phyloP scores from a whole-genome alignment of 2,329 filamentous ascomycete genomes.

The Dothideomycetes sp. region DNA sequence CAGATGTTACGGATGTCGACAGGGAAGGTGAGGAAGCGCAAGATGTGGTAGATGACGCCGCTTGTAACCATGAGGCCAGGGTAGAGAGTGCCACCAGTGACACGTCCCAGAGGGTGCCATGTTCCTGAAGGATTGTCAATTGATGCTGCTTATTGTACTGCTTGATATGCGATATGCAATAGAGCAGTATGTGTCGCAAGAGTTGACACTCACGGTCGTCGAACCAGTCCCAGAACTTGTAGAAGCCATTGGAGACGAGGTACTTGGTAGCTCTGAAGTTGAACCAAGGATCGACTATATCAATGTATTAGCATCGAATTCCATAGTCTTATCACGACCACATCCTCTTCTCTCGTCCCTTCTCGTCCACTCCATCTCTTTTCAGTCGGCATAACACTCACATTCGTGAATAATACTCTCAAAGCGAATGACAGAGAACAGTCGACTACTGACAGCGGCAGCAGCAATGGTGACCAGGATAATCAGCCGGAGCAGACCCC shows the following conservation, averaged over 20 bases:
- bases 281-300: constrained; percentile 94
- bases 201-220: constrained; percentile 80
- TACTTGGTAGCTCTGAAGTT: constrained; percentile 99
- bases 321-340: too few species aligned
- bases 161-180: too few species aligned
- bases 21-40: constrained; percentile 78
- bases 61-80: constrained; percentile 98
- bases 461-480: constrained; percentile 87
- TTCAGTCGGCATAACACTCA: too few species aligned
- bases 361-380: too few species aligned
- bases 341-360: too few species aligned
- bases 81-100: constrained; percentile 97
- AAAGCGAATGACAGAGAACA: constrained; percentile 98
- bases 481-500: constrained; percentile 74
- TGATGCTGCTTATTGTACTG: neutral
- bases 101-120: constrained; percentile 97
- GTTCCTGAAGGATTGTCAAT: constrained; percentile 45
- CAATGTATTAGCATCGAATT: constrained; percentile 7
- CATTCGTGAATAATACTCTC: constrained; percentile 99
- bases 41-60: constrained; percentile 87
- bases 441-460: constrained; percentile 80
- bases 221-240: constrained; percentile 99
- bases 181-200: too few species aligned
- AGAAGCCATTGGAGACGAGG: constrained; percentile 91
- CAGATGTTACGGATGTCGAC: constrained; percentile 99